Evolutionary conservation across 2,329 filamentous ascomycete species (phyloP).

Genomic region (Ustulina deusta): DNA sequence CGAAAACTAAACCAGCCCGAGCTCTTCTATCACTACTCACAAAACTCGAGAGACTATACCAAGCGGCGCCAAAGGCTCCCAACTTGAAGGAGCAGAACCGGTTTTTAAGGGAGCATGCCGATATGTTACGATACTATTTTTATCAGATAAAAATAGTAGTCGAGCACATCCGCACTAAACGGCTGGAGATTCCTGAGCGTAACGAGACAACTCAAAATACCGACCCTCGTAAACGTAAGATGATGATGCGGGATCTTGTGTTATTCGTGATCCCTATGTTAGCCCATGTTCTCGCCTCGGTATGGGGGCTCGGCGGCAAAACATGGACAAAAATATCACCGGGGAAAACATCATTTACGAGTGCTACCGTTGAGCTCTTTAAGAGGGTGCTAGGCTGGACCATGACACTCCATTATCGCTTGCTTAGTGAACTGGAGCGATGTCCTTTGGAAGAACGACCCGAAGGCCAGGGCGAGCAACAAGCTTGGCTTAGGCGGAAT

Average conservation of each 20-base stretch:
- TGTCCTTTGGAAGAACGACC: constrained; percentile 25
- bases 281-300: constrained; percentile 43
- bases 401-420: constrained; percentile 39
- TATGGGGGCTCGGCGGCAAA: constrained; percentile 47
- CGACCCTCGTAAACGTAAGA: constrained; percentile 33
- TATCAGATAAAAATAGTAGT: constrained; percentile 41
- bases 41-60: constrained; percentile 46
- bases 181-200: constrained; percentile 25
- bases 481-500: constrained; percentile 16
- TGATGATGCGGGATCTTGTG: constrained; percentile 44
- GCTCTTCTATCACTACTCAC: constrained; percentile 40
- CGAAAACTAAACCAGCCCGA: constrained; percentile 39
- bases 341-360: constrained; percentile 42
- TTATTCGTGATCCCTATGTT: constrained; percentile 46
- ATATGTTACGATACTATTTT: constrained; percentile 46
- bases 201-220: constrained; percentile 26
- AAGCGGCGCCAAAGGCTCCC: constrained; percentile 39
- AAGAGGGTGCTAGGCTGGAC: constrained; percentile 44
- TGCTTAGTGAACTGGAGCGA: constrained; percentile 36
- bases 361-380: constrained; percentile 43
- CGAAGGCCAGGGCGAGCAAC: constrained; percentile 5
- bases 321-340: constrained; percentile 16
- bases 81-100: constrained; percentile 43
- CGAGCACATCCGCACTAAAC: constrained; percentile 41
- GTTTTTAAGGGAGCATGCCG: constrained; percentile 44